Conservation (phyloP, 202 grass and related monocot genomes). For the Carex sylvatica region DNA sequence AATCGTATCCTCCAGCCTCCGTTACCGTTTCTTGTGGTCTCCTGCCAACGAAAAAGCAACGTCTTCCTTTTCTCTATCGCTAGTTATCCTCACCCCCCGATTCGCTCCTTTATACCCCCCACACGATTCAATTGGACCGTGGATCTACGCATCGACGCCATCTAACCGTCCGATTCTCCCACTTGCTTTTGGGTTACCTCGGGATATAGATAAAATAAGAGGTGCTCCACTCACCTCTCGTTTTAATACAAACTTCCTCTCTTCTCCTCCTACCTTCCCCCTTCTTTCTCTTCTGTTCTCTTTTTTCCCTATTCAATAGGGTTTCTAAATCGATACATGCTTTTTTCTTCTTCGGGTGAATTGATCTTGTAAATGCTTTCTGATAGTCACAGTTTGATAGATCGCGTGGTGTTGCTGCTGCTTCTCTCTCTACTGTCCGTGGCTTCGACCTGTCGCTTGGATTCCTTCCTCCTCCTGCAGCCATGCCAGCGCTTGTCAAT, state of each 20-base stretch:
- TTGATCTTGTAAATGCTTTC: conserved; percentile 19
- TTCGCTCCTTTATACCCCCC: not conserved
- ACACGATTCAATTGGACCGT: not conserved
- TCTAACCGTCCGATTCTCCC: not conserved
- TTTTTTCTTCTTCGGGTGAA: not conserved
- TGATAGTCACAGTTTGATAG: conserved; percentile 6
- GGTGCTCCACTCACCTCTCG: not conserved
- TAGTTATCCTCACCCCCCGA: conserved; percentile 23
- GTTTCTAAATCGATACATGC: conserved; percentile 16
- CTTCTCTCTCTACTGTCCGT: conserved; percentile 4
- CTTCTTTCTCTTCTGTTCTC: not conserved
- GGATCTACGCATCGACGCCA: no score
- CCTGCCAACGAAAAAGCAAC: not conserved
- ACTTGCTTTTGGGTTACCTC: not conserved
- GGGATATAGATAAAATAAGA: conserved; percentile 42
- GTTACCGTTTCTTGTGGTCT: conserved; percentile 7
- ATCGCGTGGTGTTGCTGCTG: conserved; percentile 10
- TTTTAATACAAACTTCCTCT: conserved; percentile 11
- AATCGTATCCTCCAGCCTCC: not conserved
- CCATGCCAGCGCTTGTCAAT: conserved; percentile 23
- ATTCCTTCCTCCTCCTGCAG: not conserved
- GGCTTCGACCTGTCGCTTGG: not conserved
- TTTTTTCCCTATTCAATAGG: conserved; percentile 49
- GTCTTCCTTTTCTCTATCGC: conserved; percentile 14
- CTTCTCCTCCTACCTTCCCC: not conserved